These are phyloP conservation scores for Metrosideros polymorpha DNA, from an alignment of 441 rosid species.

Conservation along the genomic window DNA sequence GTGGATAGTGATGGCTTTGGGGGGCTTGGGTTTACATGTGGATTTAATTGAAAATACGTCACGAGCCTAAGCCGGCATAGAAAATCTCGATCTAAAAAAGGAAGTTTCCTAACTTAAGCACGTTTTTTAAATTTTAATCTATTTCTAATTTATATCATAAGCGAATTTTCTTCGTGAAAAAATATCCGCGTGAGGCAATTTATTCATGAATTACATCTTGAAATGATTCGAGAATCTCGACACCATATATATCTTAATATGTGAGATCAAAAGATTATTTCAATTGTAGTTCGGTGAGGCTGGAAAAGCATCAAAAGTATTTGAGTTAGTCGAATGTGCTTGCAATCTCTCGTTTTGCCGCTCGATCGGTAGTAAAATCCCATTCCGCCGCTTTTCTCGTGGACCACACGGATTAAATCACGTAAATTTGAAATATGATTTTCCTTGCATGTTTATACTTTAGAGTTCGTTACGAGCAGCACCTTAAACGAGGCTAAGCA, in stretches of 20 bases:
- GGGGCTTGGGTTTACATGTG: background rate
- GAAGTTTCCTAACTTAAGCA: background rate
- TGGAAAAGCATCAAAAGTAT: too few species aligned
- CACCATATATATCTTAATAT: background rate
- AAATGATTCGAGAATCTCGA: background rate
- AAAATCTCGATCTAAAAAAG: background rate
- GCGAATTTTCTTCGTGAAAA: too few species aligned
- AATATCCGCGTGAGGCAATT: background rate
- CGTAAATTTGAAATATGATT: too few species aligned
- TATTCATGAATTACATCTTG: fast-evolving
- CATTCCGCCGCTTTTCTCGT: too few species aligned
- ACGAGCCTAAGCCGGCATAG: too few species aligned
- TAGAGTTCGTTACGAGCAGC: background rate
- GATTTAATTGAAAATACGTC: too few species aligned
- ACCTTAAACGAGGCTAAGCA: background rate
- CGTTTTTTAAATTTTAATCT: too few species aligned
- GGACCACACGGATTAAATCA: too few species aligned
- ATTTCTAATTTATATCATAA: too few species aligned
- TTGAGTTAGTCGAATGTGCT: too few species aligned
- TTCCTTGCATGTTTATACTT: background rate
- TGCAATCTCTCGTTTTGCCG: background rate
- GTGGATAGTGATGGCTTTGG: background rate
- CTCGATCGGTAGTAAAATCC: background rate
- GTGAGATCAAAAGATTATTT: too few species aligned
- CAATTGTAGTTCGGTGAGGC: too few species aligned